Evolutionary conservation across 345 rosid genomes (phyloP), one percentile per base, ranked within the genome.

Genomic region (Lumnitzera racemosa): DNA sequence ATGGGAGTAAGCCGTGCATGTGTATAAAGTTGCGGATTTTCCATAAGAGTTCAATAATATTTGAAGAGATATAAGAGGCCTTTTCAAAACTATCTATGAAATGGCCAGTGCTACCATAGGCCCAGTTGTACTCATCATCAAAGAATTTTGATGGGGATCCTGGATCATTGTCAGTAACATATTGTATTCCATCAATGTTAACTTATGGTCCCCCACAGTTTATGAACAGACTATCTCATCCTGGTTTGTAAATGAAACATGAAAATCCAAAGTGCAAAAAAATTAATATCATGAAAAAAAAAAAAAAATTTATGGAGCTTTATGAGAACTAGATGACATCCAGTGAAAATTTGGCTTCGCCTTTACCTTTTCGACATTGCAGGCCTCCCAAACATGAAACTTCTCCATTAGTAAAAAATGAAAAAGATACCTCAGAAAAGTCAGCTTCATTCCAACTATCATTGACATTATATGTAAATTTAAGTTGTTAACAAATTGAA

Each of bases 31-130:
- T 56, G 25, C 5, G 79, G 63, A 58, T 67, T 58, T 17, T 29
- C 47, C 16, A 53, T 24, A 5, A 50, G 49, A 71, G 72, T 23
- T 43, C 49, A 13, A 73, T 60, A 20, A 27, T 15, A 49, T 53
- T 74, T 15, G 47, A 17, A 1, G 3, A 23, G 51, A 55, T 69
- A 50, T 68, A 74, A 13, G 24, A 0, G 13, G 49, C 0, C 0
- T 29, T 5, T 0, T 0, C 7, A 5, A 5, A 14, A 23, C 73
- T 53, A 48, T 73, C 85, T 67, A 66, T 29, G 73, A 78, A 80
- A 70, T 78, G 61, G 14, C 88, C 88, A 31, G 85, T 80, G 78
- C 66, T 74, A 61, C 85, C 80, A 36, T 69, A 65, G 54, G 68
- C 83, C 85, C 88, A 83, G 16, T 72, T 27, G 17, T 3, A 5